Evolutionary conservation across 1,284 basidiomycete genomes (phyloP).

Genomic region (Cryptococcus sp.): DNA sequence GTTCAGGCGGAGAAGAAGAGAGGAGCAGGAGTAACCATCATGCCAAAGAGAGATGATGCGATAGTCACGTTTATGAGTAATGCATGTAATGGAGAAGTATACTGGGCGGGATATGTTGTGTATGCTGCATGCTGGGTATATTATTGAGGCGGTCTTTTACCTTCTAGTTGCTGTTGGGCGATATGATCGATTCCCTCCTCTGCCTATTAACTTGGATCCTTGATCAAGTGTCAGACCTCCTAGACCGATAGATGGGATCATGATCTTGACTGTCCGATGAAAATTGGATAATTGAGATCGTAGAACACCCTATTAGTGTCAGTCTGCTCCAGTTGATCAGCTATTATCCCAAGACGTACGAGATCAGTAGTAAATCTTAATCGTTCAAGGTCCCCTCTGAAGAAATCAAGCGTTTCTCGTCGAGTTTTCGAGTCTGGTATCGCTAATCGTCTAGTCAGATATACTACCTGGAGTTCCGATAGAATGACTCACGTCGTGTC

Average conservation of each 20-base stretch:
- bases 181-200: neutral
- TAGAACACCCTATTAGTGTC: slow-evolving; percentile 18
- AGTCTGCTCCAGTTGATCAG: neutral
- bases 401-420: slow-evolving; percentile 45
- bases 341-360: slow-evolving; percentile 18
- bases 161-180: neutral
- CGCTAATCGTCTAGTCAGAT: slow-evolving; percentile 18
- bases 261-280: slow-evolving; percentile 30
- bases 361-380: slow-evolving; percentile 31
- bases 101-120: neutral
- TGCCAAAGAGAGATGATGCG: too few relatives aligned
- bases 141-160: neutral
- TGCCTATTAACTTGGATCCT: slow-evolving; percentile 35
- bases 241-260: slow-evolving; percentile 33
- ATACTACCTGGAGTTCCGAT: neutral
- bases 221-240: slow-evolving; percentile 20
- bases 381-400: slow-evolving; percentile 40
- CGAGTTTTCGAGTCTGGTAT: slow-evolving; percentile 39
- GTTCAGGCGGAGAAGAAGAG: too few relatives aligned
- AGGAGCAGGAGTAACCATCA: too few relatives aligned
- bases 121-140: neutral
- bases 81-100: neutral
- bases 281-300: slow-evolving; percentile 27
- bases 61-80: too few relatives aligned
- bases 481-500: slow-evolving; percentile 37